phyloP scores from a whole-genome alignment of 2,329 filamentous ascomycete species.

The Talaromyces sp. region DNA sequence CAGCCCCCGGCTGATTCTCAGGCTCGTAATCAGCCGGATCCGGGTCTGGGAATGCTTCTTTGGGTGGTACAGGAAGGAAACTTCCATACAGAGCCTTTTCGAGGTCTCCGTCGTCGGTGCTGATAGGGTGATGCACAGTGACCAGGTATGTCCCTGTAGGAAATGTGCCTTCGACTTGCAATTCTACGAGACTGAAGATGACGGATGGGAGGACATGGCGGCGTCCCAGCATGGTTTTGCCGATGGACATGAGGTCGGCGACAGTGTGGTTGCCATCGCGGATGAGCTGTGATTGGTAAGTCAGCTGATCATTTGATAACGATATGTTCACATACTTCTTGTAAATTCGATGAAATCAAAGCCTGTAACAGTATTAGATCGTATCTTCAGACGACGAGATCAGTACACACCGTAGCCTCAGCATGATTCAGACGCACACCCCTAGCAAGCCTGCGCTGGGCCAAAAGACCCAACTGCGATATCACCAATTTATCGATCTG shows the following conservation, averaged over 20 bases:
- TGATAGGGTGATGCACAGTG: slow-evolving; percentile 87
- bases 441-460: slow-evolving; percentile 81
- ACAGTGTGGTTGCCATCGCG: slow-evolving; percentile 93
- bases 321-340: slow-evolving; percentile 60
- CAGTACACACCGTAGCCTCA: slow-evolving; percentile 66
- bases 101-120: slow-evolving; percentile 79
- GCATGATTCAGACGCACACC: slow-evolving; percentile 86
- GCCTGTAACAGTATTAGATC: slow-evolving; percentile 25
- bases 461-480: slow-evolving; percentile 80
- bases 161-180: slow-evolving; percentile 95
- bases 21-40: slow-evolving; percentile 64
- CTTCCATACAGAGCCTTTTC: slow-evolving; percentile 85
- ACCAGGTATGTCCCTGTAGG: slow-evolving; percentile 87
- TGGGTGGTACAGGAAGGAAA: slow-evolving; percentile 75
- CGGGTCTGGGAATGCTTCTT: slow-evolving; percentile 64
- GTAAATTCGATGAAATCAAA: slow-evolving; percentile 76
- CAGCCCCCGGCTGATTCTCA: slow-evolving; percentile 71
- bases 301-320: neutral
- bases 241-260: slow-evolving; percentile 87
- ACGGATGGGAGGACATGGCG: slow-evolving; percentile 87
- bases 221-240: slow-evolving; percentile 86
- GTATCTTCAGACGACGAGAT: neutral
- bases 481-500: slow-evolving; percentile 96
- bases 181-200: slow-evolving; percentile 70
- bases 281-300: slow-evolving; percentile 61